phyloP scores from a whole-genome alignment of 768 basidiomycete species.

The Russula emetica region DNA sequence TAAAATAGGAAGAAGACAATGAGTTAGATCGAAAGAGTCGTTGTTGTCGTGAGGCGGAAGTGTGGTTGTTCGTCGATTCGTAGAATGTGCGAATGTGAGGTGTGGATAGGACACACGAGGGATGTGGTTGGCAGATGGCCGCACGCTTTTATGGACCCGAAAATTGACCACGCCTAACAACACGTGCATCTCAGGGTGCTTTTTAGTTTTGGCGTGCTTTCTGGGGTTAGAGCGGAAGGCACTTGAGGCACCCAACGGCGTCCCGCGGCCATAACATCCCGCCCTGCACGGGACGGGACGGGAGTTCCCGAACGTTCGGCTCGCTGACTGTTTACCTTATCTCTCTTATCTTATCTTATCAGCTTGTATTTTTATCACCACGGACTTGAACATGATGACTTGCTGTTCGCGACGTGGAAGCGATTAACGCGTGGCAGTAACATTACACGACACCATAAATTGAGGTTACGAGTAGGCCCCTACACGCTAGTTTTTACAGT shows the following conservation, averaged over 20 bases:
- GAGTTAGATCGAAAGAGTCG: constrained; percentile 32
- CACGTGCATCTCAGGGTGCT: constrained; percentile 4
- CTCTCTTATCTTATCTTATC: neutral
- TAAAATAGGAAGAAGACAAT: constrained; percentile 35
- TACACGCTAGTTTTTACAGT: constrained; percentile 9
- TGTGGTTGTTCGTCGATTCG: constrained; percentile 19
- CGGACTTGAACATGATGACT: neutral
- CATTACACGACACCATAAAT: constrained; percentile 9
- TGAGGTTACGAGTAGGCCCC: constrained; percentile 7
- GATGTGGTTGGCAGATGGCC: constrained; percentile 18
- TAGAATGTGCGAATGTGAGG: constrained; percentile 20
- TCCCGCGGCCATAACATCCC: neutral
- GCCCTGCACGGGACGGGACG: neutral
- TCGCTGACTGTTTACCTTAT: neutral
- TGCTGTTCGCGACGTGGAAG: neutral
- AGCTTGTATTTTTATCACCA: neutral
- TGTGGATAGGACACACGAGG: constrained; percentile 26
- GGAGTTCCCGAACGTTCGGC: neutral
- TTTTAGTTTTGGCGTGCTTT: neutral
- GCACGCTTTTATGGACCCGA: constrained; percentile 19
- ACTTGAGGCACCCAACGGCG: constrained; percentile 5
- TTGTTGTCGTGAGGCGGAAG: constrained; percentile 31
- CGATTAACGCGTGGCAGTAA: neutral
- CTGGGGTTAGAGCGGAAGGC: constrained; percentile 2
- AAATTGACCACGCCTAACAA: constrained; percentile 19